Conservation (phyloP, 257 asterid species). For the Nemophila menziesii region DNA sequence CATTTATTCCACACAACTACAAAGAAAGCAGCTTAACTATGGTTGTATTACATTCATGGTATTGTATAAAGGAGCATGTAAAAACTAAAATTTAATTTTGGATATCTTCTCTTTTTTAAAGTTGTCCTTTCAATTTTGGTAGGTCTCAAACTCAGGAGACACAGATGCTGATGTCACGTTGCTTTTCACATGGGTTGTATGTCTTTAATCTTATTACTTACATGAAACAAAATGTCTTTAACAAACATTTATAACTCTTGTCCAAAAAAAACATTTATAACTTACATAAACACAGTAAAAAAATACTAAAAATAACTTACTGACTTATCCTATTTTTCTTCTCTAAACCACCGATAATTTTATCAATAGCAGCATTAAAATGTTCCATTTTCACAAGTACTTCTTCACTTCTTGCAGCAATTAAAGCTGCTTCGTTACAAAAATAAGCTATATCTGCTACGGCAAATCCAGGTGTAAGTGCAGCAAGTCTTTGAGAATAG, state of each 20-base stretch:
- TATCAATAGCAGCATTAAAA: not conserved
- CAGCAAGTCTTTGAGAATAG: conserved; percentile 81
- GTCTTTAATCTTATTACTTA: no score
- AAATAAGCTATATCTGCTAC: conserved; percentile 56
- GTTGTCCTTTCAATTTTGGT: conserved; percentile 9
- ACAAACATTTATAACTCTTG: no score
- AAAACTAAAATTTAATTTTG: conserved; percentile 16
- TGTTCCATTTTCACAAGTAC: not conserved
- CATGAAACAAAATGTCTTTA: no score
- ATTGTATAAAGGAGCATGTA: conserved; percentile 8
- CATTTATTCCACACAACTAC: conserved; percentile 83
- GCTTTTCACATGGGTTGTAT: conserved; percentile 78
- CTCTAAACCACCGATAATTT: not conserved
- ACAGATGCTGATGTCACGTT: conserved; percentile 65
- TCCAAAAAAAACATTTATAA: no score
- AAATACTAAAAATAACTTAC: no score
- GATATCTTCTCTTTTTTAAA: not conserved
- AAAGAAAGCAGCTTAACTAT: conserved; percentile 90
- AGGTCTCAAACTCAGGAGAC: conserved; percentile 70
- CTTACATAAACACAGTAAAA: no score
- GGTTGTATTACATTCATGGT: conserved; percentile 75
- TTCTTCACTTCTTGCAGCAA: not conserved
- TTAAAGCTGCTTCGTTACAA: not conserved
- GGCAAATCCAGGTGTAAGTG: conserved; percentile 92
- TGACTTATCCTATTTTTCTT: not conserved